Conservation (phyloP, 805 yeast species). For the Danielia oregonensis region DNA sequence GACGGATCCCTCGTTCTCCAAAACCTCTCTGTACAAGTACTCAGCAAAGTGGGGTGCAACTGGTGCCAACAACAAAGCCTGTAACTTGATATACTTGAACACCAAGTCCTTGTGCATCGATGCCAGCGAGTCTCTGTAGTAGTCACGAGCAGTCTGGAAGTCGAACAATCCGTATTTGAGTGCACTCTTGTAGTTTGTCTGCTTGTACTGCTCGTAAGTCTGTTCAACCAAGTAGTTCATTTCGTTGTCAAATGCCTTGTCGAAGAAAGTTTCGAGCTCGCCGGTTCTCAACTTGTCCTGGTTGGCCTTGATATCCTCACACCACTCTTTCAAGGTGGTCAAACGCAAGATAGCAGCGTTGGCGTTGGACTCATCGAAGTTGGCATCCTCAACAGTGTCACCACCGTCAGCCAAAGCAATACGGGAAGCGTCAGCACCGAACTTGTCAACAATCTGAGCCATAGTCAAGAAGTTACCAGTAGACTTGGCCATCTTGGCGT, state of each 20-base stretch:
- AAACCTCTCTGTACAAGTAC: slow-evolving; percentile 77
- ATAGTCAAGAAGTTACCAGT: slow-evolving; percentile 96
- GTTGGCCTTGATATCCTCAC: slow-evolving; percentile 66
- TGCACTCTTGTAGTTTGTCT: slow-evolving; percentile 81
- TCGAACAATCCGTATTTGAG: slow-evolving; percentile 90
- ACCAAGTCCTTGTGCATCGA: slow-evolving; percentile 84
- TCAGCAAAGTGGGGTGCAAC: slow-evolving; percentile 96
- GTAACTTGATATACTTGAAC: slow-evolving; percentile 77
- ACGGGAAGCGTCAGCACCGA: slow-evolving; percentile 97
- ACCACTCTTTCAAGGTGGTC: slow-evolving; percentile 92
- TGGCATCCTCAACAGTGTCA: slow-evolving; percentile 95
- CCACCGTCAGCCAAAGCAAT: slow-evolving; percentile 98
- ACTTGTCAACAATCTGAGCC: slow-evolving; percentile 77
- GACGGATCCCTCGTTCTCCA: slow-evolving; percentile 61
- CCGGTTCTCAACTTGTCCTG: slow-evolving; percentile 48
- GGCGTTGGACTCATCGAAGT: slow-evolving; percentile 93
- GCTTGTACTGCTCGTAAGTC: slow-evolving; percentile 65
- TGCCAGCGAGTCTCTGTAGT: slow-evolving; percentile 76
- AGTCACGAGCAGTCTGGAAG: slow-evolving; percentile 92
- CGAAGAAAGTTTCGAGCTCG: slow-evolving; percentile 62
- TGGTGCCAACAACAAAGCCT: slow-evolving; percentile 82
- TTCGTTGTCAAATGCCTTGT: slow-evolving; percentile 88
- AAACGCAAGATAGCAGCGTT: slow-evolving; percentile 96
- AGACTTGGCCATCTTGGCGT: slow-evolving; percentile 96
- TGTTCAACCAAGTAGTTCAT: slow-evolving; percentile 77